phyloP scores from a whole-genome alignment of 768 basidiomycete species.

The Lactarius psammicola region DNA sequence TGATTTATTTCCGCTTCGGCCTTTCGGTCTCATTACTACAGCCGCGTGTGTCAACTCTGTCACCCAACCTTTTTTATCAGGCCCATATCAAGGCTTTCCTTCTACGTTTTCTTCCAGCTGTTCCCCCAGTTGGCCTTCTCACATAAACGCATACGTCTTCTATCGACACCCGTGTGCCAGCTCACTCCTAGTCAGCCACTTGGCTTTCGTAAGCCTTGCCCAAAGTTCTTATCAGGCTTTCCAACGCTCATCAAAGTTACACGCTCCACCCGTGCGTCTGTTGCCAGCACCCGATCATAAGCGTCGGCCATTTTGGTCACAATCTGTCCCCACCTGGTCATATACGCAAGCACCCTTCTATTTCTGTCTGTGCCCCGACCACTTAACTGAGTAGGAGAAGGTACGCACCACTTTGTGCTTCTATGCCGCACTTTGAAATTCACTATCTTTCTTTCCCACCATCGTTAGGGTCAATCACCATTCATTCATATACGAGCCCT shows the following conservation, averaged over 20 bases:
- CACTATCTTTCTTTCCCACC: conserved; percentile 24
- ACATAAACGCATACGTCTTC: background rate
- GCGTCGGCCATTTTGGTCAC: conserved; percentile 10
- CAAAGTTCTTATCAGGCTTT: conserved; percentile 17
- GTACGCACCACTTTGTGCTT: conserved; percentile 21
- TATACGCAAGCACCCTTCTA: conserved; percentile 12
- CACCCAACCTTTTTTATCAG: conserved; percentile 14
- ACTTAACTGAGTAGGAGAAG: conserved; percentile 15
- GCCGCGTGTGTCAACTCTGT: background rate
- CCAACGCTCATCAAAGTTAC: conserved; percentile 1
- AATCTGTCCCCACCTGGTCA: background rate
- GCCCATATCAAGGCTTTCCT: conserved; percentile 20
- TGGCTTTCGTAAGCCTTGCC: conserved; percentile 19
- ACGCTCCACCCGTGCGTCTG: conserved; percentile 9
- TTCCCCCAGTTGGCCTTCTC: conserved; percentile 3
- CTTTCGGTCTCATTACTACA: background rate
- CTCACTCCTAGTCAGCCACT: conserved; percentile 25
- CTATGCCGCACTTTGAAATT: conserved; percentile 23
- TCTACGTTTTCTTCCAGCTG: conserved; percentile 1
- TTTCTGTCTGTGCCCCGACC: conserved; percentile 11
- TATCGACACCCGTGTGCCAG: conserved; percentile 13
- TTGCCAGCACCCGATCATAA: conserved; percentile 11
- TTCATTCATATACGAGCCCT: conserved; percentile 25
- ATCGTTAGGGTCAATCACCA: conserved; percentile 17
- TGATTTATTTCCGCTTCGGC: conserved; percentile 3